Base-by-base conservation (phyloP, 345 rosid species). In the Turritis glabra region DNA sequence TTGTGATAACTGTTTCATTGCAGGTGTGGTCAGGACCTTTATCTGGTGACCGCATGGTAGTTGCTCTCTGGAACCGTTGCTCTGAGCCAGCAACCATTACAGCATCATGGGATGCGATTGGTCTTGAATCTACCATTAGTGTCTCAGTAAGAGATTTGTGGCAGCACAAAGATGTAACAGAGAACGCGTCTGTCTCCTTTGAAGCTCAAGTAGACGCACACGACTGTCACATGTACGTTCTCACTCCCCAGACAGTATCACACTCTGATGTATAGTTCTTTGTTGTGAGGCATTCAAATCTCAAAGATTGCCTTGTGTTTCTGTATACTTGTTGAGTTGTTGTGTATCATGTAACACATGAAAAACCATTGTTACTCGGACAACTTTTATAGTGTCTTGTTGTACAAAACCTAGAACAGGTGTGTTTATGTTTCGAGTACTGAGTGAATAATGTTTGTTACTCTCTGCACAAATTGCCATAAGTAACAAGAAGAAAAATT, bases 1-100 rank as follows among this genome's bases (percentile, higher is more conserved):
- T 38, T 9, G 2, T 68, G 48, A 59, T 60, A 48, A 7, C 7
- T 68, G 64, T 69, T 51, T 51, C 62, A 51, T 64, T 72, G 3
- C 84, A 93, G 97, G 86, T 95, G 60, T 95, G 99, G 99, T 92
- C 92, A 19, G 98, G 99, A 30, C 98, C 99, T n/a, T 83, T 95
- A 75, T 77, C 91, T 19, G 91, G 78, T 60, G 76, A 85, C 55
- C 92, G 92, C 22, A 62, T 95, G 82, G 96, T 69, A 21, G 89
- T 95, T 60, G 97, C 82, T 70, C 82, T 92, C 41, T 95, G 99
- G 97, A 95, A 95, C 81, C 89, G 97, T 35, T 92, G 99, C 78
- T 73, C 83, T 17, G 59, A 82, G 55, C 79, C 85, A 69, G 87
- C 86, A 57, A 87, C 82, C 17, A 86, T 95, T 56, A 85, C 90